Conservation (phyloP, 169 alveolate genomes). For the Eimeria praecox region DNA sequence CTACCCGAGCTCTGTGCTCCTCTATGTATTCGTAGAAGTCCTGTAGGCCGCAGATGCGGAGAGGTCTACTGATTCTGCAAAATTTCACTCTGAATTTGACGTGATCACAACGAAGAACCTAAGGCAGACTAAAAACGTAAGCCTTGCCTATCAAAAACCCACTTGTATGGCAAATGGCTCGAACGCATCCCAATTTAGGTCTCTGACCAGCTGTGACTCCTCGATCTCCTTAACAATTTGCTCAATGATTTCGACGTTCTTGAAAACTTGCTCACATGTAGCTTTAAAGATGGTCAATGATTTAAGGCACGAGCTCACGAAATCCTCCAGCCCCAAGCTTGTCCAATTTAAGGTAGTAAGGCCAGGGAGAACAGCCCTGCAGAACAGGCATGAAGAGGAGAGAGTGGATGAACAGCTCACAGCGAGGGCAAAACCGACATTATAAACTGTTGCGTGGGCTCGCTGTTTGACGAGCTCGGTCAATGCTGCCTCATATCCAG, state of each 20-base stretch:
- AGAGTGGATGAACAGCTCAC: neutral
- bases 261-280: slow-evolving; percentile 93
- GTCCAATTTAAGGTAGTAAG: slow-evolving; percentile 94
- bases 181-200: slow-evolving; percentile 89
- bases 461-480: neutral
- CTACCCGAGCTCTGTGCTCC: slow-evolving; percentile 89
- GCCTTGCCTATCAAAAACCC: neutral
- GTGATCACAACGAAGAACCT: too few relatives aligned
- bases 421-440: neutral
- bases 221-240: slow-evolving; percentile 91
- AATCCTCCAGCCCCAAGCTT: slow-evolving; percentile 95
- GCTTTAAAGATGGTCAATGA: slow-evolving; percentile 90
- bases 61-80: neutral
- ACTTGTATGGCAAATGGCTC: slow-evolving; percentile 80
- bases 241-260: slow-evolving; percentile 93
- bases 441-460: neutral
- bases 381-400: neutral
- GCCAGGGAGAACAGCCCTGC: slow-evolving; percentile 91
- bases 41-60: slow-evolving; percentile 60
- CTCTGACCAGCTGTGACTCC: slow-evolving; percentile 92
- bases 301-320: slow-evolving; percentile 90
- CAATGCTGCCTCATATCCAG: neutral
- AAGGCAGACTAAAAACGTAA: neutral
- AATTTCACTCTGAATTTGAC: neutral
- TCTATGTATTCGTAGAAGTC: slow-evolving; percentile 94